phyloP scores from a whole-genome alignment of 1,284 basidiomycete genomes.

The Chondrostereum purpureum region DNA sequence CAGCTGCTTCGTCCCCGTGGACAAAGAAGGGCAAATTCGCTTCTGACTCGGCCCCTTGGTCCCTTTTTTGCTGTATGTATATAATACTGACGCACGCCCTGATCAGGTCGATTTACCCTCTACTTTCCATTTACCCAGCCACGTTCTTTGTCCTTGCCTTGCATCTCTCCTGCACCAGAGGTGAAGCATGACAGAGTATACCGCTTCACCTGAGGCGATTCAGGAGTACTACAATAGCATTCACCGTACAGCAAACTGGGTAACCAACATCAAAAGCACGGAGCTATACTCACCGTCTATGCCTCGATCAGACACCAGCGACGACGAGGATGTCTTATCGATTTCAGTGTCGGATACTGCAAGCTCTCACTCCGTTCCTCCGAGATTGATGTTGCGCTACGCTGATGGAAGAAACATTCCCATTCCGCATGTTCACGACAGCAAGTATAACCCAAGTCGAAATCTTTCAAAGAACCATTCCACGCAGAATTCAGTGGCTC shows the following conservation, averaged over 20 bases:
- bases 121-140: too few species aligned
- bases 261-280: constrained; percentile 34
- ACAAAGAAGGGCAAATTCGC: background rate
- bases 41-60: too few species aligned
- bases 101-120: too few species aligned
- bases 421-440: constrained; percentile 35
- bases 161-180: constrained; percentile 1
- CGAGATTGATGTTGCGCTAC: constrained; percentile 64
- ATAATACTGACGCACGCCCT: too few species aligned
- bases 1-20: background rate
- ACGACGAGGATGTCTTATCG: constrained; percentile 36
- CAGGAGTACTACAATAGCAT: constrained; percentile 49
- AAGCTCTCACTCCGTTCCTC: constrained; percentile 60
- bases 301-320: constrained; percentile 47
- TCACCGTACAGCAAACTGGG: constrained; percentile 57
- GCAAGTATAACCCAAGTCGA: constrained; percentile 3
- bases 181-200: constrained; percentile 57
- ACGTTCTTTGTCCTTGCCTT: constrained; percentile 4
- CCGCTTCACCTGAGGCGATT: constrained; percentile 49
- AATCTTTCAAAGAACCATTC: constrained; percentile 16
- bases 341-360: constrained; percentile 51
- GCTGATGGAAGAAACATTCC: constrained; percentile 58
- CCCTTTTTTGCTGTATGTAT: background rate
- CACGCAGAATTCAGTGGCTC: constrained; percentile 14
- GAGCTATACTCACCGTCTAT: constrained; percentile 50